Percentiles rank a stretch among this genome's conserved stretches.
Evolutionary conservation across 441 rosid genomes (phyloP).

Genomic region (Populus trichocarpa): DNA sequence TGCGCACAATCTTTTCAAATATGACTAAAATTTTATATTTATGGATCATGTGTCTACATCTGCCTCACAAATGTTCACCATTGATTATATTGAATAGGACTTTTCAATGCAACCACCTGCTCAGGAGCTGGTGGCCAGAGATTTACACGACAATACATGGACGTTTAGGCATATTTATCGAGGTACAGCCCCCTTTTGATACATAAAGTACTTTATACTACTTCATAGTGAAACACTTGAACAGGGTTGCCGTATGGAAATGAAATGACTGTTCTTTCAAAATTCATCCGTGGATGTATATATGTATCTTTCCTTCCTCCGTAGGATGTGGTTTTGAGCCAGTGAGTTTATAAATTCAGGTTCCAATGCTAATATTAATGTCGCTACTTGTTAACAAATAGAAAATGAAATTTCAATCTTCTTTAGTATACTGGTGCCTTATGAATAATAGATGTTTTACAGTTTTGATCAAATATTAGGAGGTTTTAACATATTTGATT

Average conservation of each 20-base stretch:
- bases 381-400: background rate
- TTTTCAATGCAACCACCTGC: slow-evolving; percentile 91
- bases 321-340: background rate
- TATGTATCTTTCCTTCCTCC: background rate
- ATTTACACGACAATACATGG: slow-evolving; percentile 85
- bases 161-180: slow-evolving; percentile 95
- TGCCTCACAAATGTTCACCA: slow-evolving; percentile 21
- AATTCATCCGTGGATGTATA: background rate
- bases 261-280: background rate
- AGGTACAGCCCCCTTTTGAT: slow-evolving; percentile 35
- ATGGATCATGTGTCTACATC: slow-evolving; percentile 6
- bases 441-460: background rate
- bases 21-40: background rate
- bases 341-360: background rate
- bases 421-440: background rate
- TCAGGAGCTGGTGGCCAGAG: slow-evolving; percentile 82
- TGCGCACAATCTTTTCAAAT: slow-evolving; percentile 27
- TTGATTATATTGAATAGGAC: slow-evolving; percentile 49
- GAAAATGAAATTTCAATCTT: background rate
- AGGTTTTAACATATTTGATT: background rate
- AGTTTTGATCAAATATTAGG: background rate
- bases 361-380: background rate
- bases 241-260: background rate
- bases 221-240: background rate
- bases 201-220: background rate